These are phyloP conservation scores for Dissophora globulifera DNA, from an alignment of 192 early-diverging fungal genomes.

Conservation along the genomic window DNA sequence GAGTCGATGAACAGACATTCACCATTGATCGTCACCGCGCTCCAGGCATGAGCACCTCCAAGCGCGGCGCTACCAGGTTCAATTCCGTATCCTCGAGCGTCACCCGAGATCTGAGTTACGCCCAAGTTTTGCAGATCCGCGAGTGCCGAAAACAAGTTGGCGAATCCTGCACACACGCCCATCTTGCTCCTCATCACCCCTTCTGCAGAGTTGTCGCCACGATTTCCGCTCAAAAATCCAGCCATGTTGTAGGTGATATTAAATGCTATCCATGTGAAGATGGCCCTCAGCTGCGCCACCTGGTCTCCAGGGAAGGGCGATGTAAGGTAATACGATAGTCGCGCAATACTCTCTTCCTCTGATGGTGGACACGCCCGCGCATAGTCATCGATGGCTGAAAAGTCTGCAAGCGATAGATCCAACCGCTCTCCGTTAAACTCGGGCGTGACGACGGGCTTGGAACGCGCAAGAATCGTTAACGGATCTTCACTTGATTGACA, in stretches of 20 bases:
- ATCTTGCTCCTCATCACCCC: constrained; percentile 49
- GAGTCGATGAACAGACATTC: constrained; percentile 64
- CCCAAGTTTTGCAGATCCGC: constrained; percentile 47
- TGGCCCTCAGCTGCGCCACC: constrained; percentile 57
- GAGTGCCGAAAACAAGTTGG: constrained; percentile 59
- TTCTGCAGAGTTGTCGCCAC: constrained; percentile 28
- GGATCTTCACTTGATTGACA: neutral
- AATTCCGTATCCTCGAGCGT: constrained; percentile 55
- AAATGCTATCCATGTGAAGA: constrained; percentile 62
- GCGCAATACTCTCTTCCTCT: constrained; percentile 29
- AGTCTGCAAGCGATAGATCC: constrained; percentile 29
- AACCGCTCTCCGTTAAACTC: constrained; percentile 36
- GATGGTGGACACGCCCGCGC: constrained; percentile 37
- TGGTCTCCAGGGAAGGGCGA: constrained; percentile 53
- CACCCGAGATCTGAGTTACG: constrained; percentile 52
- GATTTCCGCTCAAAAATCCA: constrained; percentile 37
- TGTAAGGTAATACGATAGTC: constrained; percentile 55
- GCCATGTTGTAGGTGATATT: constrained; percentile 61
- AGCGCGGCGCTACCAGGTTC: constrained; percentile 30
- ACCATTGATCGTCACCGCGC: constrained; percentile 57
- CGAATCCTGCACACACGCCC: constrained; percentile 65
- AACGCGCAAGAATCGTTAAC: neutral
- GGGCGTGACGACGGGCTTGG: constrained; percentile 1
- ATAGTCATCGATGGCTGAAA: constrained; percentile 52
- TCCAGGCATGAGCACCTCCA: constrained; percentile 63